Evolutionary conservation across 2,329 filamentous ascomycete genomes (phyloP).

Genomic region (Paraconiothyrium brasiliense): DNA sequence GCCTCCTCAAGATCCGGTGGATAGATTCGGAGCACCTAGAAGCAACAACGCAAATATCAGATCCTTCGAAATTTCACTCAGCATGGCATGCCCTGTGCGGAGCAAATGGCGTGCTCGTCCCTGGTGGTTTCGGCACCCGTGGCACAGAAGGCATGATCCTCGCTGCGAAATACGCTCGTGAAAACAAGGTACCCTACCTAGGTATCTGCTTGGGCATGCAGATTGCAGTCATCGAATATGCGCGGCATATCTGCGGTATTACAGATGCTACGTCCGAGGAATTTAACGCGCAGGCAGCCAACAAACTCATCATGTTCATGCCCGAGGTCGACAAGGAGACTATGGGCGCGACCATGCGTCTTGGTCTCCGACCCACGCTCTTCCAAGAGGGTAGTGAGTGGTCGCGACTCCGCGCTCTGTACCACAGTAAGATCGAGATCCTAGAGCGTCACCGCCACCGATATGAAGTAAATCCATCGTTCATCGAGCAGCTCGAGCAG

Average conservation of each 20-base stretch:
- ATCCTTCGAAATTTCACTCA: conserved; percentile 80
- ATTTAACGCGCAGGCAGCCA: conserved; percentile 66
- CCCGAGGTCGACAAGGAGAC: conserved; percentile 82
- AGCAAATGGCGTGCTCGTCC: conserved; percentile 73
- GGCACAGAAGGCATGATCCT: conserved; percentile 91
- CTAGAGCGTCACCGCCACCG: conserved; percentile 85
- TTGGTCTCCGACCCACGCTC: conserved; percentile 76
- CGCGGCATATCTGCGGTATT: conserved; percentile 77
- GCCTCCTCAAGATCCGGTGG: conserved; percentile 82
- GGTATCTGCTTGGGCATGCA: conserved; percentile 95
- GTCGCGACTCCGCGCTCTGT: conserved; percentile 79
- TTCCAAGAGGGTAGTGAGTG: conserved; percentile 82
- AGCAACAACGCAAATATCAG: conserved; percentile 64
- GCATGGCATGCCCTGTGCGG: conserved; percentile 84
- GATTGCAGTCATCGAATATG: conserved; percentile 88
- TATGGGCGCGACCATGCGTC: conserved; percentile 86
- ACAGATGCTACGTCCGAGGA: conserved; percentile 65
- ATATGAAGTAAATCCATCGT: conserved; percentile 88
- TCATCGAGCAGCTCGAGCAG: conserved; percentile 72
- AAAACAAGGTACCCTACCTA: conserved; percentile 81
- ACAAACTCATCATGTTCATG: conserved; percentile 88
- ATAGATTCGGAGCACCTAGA: conserved; percentile 89
- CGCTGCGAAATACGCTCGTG: conserved; percentile 86
- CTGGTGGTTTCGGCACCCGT: conserved; percentile 82
- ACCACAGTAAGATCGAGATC: conserved; percentile 63